These are phyloP conservation scores for Sphagnum tenellum DNA, from an alignment of 225 moss, liverwort and hornwort genomes.

Conservation along the genomic window DNA sequence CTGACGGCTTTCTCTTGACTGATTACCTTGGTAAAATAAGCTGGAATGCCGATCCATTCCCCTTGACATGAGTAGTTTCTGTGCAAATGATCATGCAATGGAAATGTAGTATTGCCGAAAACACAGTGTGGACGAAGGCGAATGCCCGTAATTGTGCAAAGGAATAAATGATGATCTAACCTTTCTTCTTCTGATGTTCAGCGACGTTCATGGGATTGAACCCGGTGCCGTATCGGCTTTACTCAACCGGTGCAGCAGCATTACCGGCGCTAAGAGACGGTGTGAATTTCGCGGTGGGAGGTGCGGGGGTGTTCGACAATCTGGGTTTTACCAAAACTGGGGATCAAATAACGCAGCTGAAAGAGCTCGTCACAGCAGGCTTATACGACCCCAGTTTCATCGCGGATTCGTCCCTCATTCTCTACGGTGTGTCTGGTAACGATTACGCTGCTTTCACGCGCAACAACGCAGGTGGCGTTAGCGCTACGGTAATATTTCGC, in stretches of 20 bases:
- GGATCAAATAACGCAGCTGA: conserved; percentile 36
- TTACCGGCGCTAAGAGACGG: conserved; percentile 9
- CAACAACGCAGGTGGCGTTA: not conserved
- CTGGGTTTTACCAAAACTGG: conserved; percentile 25
- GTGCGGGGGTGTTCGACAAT: conserved; percentile 42
- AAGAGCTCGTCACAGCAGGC: conserved; percentile 12
- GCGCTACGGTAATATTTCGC: no score
- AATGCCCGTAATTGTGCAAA: no score
- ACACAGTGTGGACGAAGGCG: no score
- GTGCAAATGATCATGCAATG: no score
- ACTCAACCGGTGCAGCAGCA: not conserved
- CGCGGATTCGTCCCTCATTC: conserved; percentile 7
- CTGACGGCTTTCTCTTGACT: conserved; percentile 32
- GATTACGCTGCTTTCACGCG: conserved; percentile 20
- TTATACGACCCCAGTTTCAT: conserved; percentile 4
- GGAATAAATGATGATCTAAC: no score
- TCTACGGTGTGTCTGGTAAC: conserved; percentile 27
- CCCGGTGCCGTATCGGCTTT: conserved; percentile 17
- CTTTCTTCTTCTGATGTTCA: not conserved
- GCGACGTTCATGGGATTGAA: conserved; percentile 17
- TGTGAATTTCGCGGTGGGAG: conserved; percentile 47
- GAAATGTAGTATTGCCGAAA: no score
- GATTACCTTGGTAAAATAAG: conserved; percentile 36
- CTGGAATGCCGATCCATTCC: not conserved
- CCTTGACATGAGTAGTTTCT: no score